Conservation (phyloP, 805 yeast genomes). For the Starmerella apicola region DNA sequence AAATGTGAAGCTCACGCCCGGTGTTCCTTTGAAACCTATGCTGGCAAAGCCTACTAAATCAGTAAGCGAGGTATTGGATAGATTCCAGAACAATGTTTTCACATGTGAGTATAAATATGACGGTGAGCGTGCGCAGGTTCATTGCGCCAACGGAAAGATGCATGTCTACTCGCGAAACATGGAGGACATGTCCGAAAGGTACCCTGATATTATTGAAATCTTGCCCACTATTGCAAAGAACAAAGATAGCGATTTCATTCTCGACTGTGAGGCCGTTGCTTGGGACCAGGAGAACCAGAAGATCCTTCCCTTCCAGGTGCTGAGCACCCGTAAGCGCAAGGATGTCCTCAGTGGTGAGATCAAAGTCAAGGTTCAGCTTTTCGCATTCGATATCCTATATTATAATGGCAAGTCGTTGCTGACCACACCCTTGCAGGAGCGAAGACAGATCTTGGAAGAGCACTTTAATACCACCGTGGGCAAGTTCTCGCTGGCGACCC, state of each 20-base stretch:
- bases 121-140: constrained; percentile 96
- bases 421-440: constrained; percentile 50
- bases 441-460: constrained; percentile 49
- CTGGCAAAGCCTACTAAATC: constrained; percentile 95
- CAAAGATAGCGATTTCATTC: constrained; percentile 41
- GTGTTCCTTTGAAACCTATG: constrained; percentile 95
- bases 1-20: constrained; percentile 69
- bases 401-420: constrained; percentile 63
- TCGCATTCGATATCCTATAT: constrained; percentile 78
- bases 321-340: constrained; percentile 87
- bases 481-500: constrained; percentile 69
- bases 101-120: constrained; percentile 96
- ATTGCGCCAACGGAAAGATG: constrained; percentile 51
- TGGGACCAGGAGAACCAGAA: constrained; percentile 73
- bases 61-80: constrained; percentile 78
- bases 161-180: constrained; percentile 84
- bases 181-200: constrained; percentile 92
- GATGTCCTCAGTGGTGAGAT: constrained; percentile 80
- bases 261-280: constrained; percentile 97
- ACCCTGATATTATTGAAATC: constrained; percentile 75
- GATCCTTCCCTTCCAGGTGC: constrained; percentile 84
- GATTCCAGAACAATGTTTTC: constrained; percentile 72
- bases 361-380: constrained; percentile 80
- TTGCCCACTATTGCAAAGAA: constrained; percentile 44
- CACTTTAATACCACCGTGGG: constrained; percentile 55